Conservation (phyloP, 2,329 filamentous ascomycete species). For the Fusarium vanettenii region DNA sequence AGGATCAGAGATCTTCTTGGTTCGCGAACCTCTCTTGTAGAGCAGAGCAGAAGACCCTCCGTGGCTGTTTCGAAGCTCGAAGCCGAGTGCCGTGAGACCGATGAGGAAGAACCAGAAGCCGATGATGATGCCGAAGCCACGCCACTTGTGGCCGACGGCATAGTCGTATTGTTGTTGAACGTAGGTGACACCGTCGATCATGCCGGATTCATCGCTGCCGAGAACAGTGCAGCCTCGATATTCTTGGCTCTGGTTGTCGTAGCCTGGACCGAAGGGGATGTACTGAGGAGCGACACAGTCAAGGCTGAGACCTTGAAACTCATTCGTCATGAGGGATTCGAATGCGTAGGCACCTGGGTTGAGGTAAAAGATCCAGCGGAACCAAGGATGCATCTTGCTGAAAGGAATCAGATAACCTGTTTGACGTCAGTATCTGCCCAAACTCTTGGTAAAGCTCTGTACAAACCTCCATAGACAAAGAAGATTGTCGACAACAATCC, state of each 20-base stretch:
- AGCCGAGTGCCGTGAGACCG: slow-evolving; percentile 64
- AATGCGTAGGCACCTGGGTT: slow-evolving; percentile 68
- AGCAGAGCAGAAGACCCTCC: not conserved
- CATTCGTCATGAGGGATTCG: slow-evolving; percentile 72
- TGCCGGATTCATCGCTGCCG: slow-evolving; percentile 56
- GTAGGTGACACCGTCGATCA: slow-evolving; percentile 65
- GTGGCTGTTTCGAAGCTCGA: not conserved
- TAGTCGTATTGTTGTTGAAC: slow-evolving; percentile 64
- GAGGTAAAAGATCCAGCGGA: slow-evolving; percentile 69
- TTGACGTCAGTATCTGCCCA: not conserved
- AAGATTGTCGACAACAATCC: slow-evolving; percentile 44
- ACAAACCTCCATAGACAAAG: slow-evolving; percentile 45
- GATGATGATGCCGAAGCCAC: slow-evolving; percentile 79
- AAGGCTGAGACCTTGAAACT: slow-evolving; percentile 66
- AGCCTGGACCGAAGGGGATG: slow-evolving; percentile 60
- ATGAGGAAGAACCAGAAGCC: slow-evolving; percentile 80
- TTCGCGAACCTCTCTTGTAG: not conserved
- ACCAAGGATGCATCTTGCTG: slow-evolving; percentile 57
- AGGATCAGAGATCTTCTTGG: not conserved
- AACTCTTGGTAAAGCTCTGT: slow-evolving; percentile 20
- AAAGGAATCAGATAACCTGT: slow-evolving; percentile 61
- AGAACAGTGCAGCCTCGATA: slow-evolving; percentile 63
- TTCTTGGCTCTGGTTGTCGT: slow-evolving; percentile 21
- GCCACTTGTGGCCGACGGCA: slow-evolving; percentile 67
- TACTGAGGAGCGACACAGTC: slow-evolving; percentile 67